Percentiles rank a stretch among this genome's conserved stretches.
phyloP scores from a whole-genome alignment of 1,284 basidiomycete species.

The Ganoderma lingzhi region DNA sequence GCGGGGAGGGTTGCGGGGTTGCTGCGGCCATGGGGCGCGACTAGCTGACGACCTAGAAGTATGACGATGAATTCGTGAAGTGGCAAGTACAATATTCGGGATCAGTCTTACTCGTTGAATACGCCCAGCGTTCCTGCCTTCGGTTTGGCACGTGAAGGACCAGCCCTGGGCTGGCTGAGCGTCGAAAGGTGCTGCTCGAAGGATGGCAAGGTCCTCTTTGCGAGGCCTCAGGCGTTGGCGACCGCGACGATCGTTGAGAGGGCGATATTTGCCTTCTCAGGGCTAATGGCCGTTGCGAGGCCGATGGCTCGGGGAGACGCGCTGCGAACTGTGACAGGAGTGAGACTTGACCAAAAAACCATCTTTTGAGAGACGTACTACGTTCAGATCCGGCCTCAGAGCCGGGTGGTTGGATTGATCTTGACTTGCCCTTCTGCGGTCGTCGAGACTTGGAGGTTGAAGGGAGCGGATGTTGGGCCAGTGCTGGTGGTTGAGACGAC shows the following conservation, averaged over 20 bases:
- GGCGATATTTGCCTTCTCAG: background rate
- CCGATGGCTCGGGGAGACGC: too few species aligned
- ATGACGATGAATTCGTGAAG: background rate
- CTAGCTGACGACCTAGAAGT: background rate
- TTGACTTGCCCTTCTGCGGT: too few species aligned
- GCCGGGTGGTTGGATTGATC: too few species aligned
- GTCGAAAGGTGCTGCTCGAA: background rate
- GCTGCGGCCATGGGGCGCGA: background rate
- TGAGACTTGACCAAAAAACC: too few species aligned
- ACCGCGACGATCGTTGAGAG: background rate
- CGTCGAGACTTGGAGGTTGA: too few species aligned
- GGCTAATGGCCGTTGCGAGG: too few species aligned
- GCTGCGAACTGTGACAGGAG: too few species aligned
- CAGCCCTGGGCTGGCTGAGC: background rate
- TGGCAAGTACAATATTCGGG: background rate
- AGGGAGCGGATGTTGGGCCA: too few species aligned
- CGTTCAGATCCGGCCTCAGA: too few species aligned
- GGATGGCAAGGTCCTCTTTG: background rate
- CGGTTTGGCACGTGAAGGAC: background rate
- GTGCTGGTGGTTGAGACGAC: background rate
- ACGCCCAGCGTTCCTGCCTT: background rate
- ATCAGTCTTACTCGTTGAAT: background rate
- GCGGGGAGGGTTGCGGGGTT: background rate
- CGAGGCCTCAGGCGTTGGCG: background rate
- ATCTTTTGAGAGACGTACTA: too few species aligned